Evolutionary conservation across 2,329 filamentous ascomycete genomes (phyloP), one percentile per base, ranked within the genome.

Genomic region (Aspergillus quadricinctus): DNA sequence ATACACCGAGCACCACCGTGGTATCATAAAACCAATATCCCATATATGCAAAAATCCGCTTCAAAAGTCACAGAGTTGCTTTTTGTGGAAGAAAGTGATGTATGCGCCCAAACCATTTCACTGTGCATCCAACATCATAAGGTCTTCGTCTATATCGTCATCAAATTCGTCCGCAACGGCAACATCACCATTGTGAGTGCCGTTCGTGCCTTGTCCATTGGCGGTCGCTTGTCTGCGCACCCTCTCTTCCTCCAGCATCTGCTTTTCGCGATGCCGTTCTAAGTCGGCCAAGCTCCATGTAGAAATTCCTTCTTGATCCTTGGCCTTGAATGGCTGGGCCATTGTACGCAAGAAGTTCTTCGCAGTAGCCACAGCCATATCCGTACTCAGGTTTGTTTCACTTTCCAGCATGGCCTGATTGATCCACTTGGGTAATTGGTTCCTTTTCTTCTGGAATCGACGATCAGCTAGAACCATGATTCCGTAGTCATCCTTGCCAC

Each of bases 401-500:
- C 88, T 87, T 50, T 96, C 92, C 31, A 89, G 80, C 58, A 99
- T 81, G 3, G 89, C 92, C 69, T 95, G 89, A 61, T 88, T 89
- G 69, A 99, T 99, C 94, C 94, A 99, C 71, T 96, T 96, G 10
- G 94, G 94, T 28, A 99, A 80, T 75, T 99, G 95, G 3, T 75
- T 81, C 40, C 92, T 83, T 77, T 97, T 97, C 78, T 94, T 95
- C 71, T 91, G 88, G 74, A 97, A 99, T 19, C 94, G 86, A 45
- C 90, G 87, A 72, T 99, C 94, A 2, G 95, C 94, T 28, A 99
- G 81, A 4, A 99, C 93, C 94, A 99, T 99, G 79, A 99, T 90
- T n/a, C 94, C 94, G 73, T 99, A 99, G 74, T 99, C 94, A 70
- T 99, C 95, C 73, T 99, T 99, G 25, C 94, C 94, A 66, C 94